These are phyloP conservation scores for Hygrophorus pudorinus DNA, from an alignment of 768 basidiomycete genomes.

Conservation along the genomic window DNA sequence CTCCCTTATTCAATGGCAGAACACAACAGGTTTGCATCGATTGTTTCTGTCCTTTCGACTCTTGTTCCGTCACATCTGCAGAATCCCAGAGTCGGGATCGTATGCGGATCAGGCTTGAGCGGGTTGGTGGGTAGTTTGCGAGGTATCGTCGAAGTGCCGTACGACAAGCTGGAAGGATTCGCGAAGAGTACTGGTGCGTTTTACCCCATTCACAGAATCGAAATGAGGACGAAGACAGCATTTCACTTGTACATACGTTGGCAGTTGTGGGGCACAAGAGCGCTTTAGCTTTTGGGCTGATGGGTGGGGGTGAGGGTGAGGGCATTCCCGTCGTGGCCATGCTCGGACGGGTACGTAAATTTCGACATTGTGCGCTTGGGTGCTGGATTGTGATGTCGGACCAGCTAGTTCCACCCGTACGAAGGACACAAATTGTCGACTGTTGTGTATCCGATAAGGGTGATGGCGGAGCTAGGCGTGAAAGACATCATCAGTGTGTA, in stretches of 20 bases:
- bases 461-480: slow-evolving; percentile 71
- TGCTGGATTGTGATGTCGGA: slow-evolving; percentile 3
- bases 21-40: neutral
- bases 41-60: neutral
- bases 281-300: slow-evolving; percentile 67
- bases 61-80: slow-evolving; percentile 27
- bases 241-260: neutral
- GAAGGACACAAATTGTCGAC: slow-evolving; percentile 68
- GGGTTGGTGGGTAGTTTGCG: slow-evolving; percentile 57
- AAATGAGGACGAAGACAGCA: neutral
- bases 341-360: slow-evolving; percentile 63
- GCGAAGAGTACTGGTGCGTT: slow-evolving; percentile 64
- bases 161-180: slow-evolving; percentile 64
- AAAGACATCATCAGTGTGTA: slow-evolving; percentile 63
- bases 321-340: slow-evolving; percentile 87
- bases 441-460: slow-evolving; percentile 69
- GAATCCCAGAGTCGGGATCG: slow-evolving; percentile 66
- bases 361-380: neutral
- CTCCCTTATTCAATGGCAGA: too few species aligned
- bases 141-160: slow-evolving; percentile 51
- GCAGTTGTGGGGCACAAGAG: slow-evolving; percentile 78
- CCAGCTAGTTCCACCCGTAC: slow-evolving; percentile 66
- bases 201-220: neutral
- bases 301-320: slow-evolving; percentile 52
- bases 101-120: slow-evolving; percentile 80